Evolutionary conservation across 2,329 filamentous ascomycete genomes (phyloP), one percentile per base, ranked within the genome.

Genomic region (Clonostachys byssicola): DNA sequence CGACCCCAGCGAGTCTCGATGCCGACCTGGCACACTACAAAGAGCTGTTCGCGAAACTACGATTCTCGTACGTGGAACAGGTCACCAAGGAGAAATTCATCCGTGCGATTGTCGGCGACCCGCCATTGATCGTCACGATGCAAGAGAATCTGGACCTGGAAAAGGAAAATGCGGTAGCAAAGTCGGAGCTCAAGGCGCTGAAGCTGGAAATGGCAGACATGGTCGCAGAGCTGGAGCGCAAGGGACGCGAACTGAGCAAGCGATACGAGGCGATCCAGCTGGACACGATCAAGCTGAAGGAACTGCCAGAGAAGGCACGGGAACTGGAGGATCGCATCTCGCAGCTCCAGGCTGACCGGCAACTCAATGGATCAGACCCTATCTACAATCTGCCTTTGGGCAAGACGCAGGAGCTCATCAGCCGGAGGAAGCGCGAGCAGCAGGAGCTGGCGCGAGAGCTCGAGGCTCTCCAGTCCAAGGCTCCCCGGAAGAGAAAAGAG

Each of bases 31-130:
- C 79, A 33, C 92, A 97, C 67, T 96, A 97, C 72, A 90, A 89
- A 70, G 92, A 96, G 68, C 81, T 97, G 17, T 99, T 97, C 68
- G 87, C 90, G 40, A 97, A 99, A 71, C 78, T 97, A 38, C 89
- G 92, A 56, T 97, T 97, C 74, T 95, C 89, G 54, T 97, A 97
- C 68, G 88, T 96, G 57, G 94, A 99, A 69, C 94, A 97, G 73
- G 91, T 97, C 52, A 97, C 92, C 41, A 99, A 97, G 70, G 94
- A 99, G 66, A 95, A 96, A 61, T 97, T 96, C 66, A 85, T 99
- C 47, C 89, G 91, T 55, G 86, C 89, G 53, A 95, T 97, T 56
- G 90, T 95, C 14, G 90, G 89, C 52, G 89, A 96, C 52, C 90
- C 92, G 43, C 94, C 92, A 0, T 77, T 92, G 14, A 86, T 97